phyloP scores from a whole-genome alignment of 2,329 filamentous ascomycete genomes.

The Verticillium nonalfalfae region DNA sequence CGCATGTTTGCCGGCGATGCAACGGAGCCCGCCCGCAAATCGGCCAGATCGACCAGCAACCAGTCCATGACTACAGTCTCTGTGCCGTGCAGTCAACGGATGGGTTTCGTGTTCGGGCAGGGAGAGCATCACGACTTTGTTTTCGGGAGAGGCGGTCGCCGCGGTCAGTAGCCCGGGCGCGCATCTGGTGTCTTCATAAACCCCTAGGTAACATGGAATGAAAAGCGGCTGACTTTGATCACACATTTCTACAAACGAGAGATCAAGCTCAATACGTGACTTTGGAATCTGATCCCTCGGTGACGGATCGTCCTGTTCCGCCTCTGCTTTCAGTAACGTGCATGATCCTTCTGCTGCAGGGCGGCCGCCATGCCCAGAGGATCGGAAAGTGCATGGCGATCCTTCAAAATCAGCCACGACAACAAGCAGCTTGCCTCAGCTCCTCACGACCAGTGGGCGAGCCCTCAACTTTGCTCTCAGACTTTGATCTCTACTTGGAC shows the following conservation, averaged over 20 bases:
- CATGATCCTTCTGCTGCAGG: neutral
- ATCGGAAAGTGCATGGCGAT: too few species aligned
- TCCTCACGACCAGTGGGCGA: too few species aligned
- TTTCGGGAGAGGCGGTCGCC: neutral
- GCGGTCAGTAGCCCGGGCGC: neutral
- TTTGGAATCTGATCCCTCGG: neutral
- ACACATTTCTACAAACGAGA: neutral
- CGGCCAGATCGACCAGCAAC: neutral
- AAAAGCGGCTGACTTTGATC: neutral
- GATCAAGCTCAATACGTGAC: neutral
- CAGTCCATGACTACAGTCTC: neutral
- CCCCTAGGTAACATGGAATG: neutral
- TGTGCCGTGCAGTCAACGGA: neutral
- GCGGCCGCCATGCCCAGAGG: neutral
- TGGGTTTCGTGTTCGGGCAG: neutral
- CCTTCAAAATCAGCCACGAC: too few species aligned
- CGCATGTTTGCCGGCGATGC: neutral
- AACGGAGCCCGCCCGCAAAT: neutral
- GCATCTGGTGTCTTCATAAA: neutral
- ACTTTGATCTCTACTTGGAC: too few species aligned
- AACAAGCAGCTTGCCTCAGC: too few species aligned
- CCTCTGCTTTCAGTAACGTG: neutral
- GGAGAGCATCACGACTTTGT: neutral
- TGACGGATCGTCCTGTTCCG: neutral
- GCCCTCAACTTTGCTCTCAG: too few species aligned